Base-by-base conservation (phyloP, 495 filamentous ascomycete species). In the Penicillium maclennaniae region DNA sequence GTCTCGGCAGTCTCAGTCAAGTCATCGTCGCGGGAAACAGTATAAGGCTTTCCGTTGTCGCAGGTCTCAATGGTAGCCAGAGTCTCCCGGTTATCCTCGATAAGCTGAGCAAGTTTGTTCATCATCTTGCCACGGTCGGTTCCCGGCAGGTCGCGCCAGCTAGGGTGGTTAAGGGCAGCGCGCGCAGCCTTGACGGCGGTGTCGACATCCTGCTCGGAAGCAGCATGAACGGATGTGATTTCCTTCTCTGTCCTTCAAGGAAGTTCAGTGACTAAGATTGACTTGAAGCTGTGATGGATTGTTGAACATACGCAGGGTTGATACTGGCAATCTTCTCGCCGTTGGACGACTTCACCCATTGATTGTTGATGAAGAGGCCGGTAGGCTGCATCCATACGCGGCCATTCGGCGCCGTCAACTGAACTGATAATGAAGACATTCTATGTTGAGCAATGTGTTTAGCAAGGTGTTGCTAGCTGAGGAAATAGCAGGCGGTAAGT, bases 281-380 rank as follows among this genome's bases (percentile, higher is more conserved):
- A n/a, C n/a, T 8, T 10, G 12, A 38, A 23, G 12, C 0, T 3
- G 1, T 28, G 28, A n/a, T n/a, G 1, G 9, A 15, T 17, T 23
- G 1, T 16, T 5, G 67, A 58, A 88, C 87, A 55, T 73, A 85
- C 49, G 89, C 89, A 27, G 92, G 92, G 66, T 91, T 92, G 63
- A 93, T 87, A 28, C 79, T 82, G 7, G 81, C 79, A 44, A 96
- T 82, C 61, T 80, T 92, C 47, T 86, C 79, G 20, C 82, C 87
- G 37, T 82, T 80, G 59, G 78, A 84, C 41, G 85, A 84, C 64
- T 84, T 82, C 53, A 95, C 87, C 66, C 90, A 97, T 68, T 95
- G 86, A 58, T 95, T 96, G 73, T 95, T 92, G 74, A 97, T 96
- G 72, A 96, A 96, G 36, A 97, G 79, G 20, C 92, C 92, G 16